Evolutionary conservation across 495 filamentous ascomycete species (phyloP), one percentile per base, ranked within the genome.

Genomic region (Aspergillus haitiensis): DNA sequence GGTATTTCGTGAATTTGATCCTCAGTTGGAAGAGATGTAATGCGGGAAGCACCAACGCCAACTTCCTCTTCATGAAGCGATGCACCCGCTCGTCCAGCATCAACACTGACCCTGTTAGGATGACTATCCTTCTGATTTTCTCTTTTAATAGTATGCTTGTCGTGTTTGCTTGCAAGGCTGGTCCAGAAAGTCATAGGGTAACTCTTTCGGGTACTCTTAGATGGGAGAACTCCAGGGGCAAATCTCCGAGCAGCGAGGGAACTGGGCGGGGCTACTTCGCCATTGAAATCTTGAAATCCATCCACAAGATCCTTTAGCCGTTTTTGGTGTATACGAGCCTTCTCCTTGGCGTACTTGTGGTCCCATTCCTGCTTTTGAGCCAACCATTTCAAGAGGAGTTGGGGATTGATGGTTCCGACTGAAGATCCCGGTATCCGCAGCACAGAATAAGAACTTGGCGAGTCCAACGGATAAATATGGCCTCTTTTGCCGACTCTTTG

Each of bases 91-190:
- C 66, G 71, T 7, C 75, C 71, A 50, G 69, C 67, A 35, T 75
- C 75, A 8, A 75, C 70, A 47, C 72, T 75, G 0, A 59, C 60
- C 13, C 71, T 66, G 9, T 67, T 69, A 5, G 71, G 66, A 10
- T 52, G 69, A 9, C 65, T 52, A 5, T 67, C 65, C 6, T 64
- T 70, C 42, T 74, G 71, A 31, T 74, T 59, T 61, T 86, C 84
- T 45, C 73, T 71, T 31, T 77, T 67, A 9, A 94, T 78, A 10
- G 86, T 88, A 45, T 79, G 82, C 74, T 92, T 82, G 68, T 97
- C 93, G 62, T 96, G 92, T 66, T 87, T 94, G 61, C 87, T 91
- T 10, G 89, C 93, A 88, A 92, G 92, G 10, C 84, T 74, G 46
- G 84, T 87, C 93, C 93, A 97, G 34, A 96, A 71, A 35, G 84